These are phyloP conservation scores for Globisporangium polare DNA, from an alignment of 352 stramenopile species.

Conservation along the genomic window DNA sequence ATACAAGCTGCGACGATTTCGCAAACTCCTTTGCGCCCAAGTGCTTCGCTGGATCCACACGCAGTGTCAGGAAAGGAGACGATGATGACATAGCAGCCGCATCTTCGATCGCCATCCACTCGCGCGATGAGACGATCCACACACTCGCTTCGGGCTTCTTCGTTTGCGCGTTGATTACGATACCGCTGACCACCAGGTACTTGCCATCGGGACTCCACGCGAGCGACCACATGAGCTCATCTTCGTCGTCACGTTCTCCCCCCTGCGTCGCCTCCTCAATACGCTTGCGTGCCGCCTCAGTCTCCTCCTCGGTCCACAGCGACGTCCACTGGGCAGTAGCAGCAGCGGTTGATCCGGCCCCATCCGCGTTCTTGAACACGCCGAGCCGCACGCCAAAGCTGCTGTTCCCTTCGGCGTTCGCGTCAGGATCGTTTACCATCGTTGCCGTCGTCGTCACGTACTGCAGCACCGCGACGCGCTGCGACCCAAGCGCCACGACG, in stretches of 20 bases:
- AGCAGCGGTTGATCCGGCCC: background rate
- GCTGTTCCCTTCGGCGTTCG: background rate
- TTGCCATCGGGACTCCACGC: constrained; percentile 53
- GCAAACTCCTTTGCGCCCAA: constrained; percentile 28
- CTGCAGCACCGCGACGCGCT: constrained; percentile 30
- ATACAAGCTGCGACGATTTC: constrained; percentile 22
- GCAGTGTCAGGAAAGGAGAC: constrained; percentile 23
- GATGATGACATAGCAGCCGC: background rate
- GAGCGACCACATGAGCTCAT: constrained; percentile 22
- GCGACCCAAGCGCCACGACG: constrained; percentile 14
- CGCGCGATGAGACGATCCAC: constrained; percentile 39
- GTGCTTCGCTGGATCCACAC: constrained; percentile 27
- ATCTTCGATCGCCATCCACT: constrained; percentile 31
- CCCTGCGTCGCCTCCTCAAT: constrained; percentile 6
- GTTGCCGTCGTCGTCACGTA: background rate
- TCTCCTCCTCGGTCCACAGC: constrained; percentile 2
- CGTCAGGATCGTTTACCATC: background rate
- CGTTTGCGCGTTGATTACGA: constrained; percentile 15
- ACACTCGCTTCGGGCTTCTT: constrained; percentile 23
- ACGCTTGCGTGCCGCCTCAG: background rate
- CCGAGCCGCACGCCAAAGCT: background rate
- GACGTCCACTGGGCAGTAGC: background rate
- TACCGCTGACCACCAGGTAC: constrained; percentile 44
- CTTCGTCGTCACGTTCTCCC: background rate
- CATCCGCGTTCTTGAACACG: background rate